Evolutionary conservation across 305 asterid species (phyloP).

Genomic region (Monarda citriodora): DNA sequence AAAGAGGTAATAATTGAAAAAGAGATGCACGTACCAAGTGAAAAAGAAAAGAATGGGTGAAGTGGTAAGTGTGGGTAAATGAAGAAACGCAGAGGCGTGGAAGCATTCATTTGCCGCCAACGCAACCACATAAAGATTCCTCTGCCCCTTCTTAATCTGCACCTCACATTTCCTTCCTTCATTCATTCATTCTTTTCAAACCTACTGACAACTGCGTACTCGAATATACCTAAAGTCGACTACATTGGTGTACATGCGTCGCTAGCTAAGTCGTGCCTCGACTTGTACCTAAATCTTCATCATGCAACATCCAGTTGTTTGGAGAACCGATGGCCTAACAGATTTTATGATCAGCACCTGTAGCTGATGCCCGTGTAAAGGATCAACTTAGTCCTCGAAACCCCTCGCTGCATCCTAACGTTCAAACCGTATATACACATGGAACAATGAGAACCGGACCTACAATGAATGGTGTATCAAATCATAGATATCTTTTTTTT

Average conservation of each 20-base stretch:
- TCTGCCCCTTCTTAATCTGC: constrained; percentile 18
- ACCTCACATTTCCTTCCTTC: constrained; percentile 19
- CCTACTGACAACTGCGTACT: constrained; percentile 14
- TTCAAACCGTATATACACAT: not conserved
- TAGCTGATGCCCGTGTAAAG: too few relatives aligned
- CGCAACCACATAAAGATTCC: constrained; percentile 13
- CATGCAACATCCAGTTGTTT: not conserved
- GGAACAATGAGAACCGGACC: not conserved
- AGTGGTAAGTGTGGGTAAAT: constrained; percentile 11
- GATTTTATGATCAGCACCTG: too few relatives aligned
- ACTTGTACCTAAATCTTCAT: not conserved
- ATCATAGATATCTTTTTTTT: constrained; percentile 46
- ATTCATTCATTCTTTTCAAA: constrained; percentile 6
- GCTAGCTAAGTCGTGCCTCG: not conserved
- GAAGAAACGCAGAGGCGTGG: constrained; percentile 14
- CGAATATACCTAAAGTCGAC: constrained; percentile 12
- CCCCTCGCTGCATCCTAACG: not conserved
- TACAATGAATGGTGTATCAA: not conserved
- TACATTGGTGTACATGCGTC: not conserved
- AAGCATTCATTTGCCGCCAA: constrained; percentile 23
- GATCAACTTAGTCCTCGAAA: not conserved
- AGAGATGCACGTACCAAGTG: not conserved
- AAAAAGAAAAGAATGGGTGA: not conserved
- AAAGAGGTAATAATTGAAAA: not conserved
- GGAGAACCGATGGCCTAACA: not conserved